Conservation (phyloP, 306 rosid species). For the Luffa acutangula region DNA sequence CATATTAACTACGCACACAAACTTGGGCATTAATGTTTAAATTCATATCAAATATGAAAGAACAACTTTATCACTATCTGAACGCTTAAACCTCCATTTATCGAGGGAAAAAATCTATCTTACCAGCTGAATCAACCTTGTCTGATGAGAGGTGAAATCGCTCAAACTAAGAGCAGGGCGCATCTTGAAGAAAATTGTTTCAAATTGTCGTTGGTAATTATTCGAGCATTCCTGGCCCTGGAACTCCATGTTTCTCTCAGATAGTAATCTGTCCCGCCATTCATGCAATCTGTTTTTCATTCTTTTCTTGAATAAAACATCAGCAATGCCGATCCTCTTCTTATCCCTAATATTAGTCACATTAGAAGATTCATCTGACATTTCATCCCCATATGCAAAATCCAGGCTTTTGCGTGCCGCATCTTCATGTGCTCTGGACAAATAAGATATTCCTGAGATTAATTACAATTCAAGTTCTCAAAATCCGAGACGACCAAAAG, state of each 20-base stretch:
- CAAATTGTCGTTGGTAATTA: conserved; percentile 47
- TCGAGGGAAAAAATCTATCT: neutral
- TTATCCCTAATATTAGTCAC: conserved; percentile 28
- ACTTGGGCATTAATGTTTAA: neutral
- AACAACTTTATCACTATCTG: neutral
- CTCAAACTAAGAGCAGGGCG: conserved; percentile 65
- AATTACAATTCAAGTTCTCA: conserved; percentile 43
- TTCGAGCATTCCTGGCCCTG: conserved; percentile 33
- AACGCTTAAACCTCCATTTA: neutral
- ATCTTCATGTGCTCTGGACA: conserved; percentile 81
- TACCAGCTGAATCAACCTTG: conserved; percentile 76
- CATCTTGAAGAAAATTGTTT: conserved; percentile 63
- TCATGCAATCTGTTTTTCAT: conserved; percentile 58
- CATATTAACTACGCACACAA: neutral
- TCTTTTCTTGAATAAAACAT: conserved; percentile 58
- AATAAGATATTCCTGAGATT: conserved; percentile 96
- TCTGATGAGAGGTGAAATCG: conserved; percentile 80
- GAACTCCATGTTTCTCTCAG: conserved; percentile 27
- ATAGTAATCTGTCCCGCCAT: conserved; percentile 72
- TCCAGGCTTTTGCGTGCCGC: conserved; percentile 40
- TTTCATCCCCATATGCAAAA: conserved; percentile 29
- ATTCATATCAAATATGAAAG: neutral
- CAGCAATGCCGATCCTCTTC: conserved; percentile 35
- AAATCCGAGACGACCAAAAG: conserved; percentile 20
- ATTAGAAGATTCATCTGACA: conserved; percentile 20